A percentile compares a stretch with the other conserved stretches of the same genome.
These are phyloP conservation scores for Nitzschia sp. DNA, from an alignment of 108 stramenopile species.

Conservation along the genomic window DNA sequence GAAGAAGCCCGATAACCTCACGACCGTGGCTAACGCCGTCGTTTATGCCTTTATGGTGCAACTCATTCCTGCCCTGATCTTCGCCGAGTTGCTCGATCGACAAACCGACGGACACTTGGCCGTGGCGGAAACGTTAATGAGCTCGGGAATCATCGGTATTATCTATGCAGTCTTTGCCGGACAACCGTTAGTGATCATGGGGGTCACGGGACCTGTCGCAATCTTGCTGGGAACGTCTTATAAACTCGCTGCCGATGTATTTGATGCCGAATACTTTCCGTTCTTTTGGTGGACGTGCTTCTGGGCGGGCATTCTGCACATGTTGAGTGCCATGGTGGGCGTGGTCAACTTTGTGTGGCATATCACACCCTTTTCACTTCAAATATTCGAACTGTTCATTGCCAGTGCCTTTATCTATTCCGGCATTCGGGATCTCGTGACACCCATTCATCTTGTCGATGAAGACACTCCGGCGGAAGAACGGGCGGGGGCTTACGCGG, in stretches of 20 bases:
- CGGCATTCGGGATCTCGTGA: slow-evolving; percentile 39
- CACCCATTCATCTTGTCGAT: slow-evolving; percentile 33
- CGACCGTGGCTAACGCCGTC: slow-evolving; percentile 45
- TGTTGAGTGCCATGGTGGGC: slow-evolving; percentile 42
- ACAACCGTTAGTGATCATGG: slow-evolving; percentile 67
- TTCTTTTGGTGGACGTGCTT: slow-evolving; percentile 69
- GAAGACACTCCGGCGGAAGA: slow-evolving; percentile 5
- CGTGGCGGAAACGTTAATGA: slow-evolving; percentile 45
- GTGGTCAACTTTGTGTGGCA: slow-evolving; percentile 49
- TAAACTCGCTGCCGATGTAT: slow-evolving; percentile 34
- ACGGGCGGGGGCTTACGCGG: slow-evolving; percentile 32
- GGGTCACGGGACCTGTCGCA: slow-evolving; percentile 66
- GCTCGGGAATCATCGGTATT: slow-evolving; percentile 53
- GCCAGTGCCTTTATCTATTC: slow-evolving; percentile 51
- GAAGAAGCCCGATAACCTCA: slow-evolving; percentile 32
- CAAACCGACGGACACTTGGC: slow-evolving; percentile 47
- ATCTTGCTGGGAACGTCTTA: slow-evolving; percentile 56
- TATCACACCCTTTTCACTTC: slow-evolving; percentile 63
- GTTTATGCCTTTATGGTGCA: slow-evolving; percentile 63
- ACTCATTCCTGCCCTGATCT: slow-evolving; percentile 61
- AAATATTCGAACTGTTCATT: slow-evolving; percentile 72
- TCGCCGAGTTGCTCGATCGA: slow-evolving; percentile 51
- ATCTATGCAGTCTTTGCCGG: slow-evolving; percentile 62
- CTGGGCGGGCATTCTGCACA: slow-evolving; percentile 50
- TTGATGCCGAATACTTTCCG: slow-evolving; percentile 56